Conservation (phyloP, 371 early-diverging fungal genomes). For the Mortierella sp. region DNA sequence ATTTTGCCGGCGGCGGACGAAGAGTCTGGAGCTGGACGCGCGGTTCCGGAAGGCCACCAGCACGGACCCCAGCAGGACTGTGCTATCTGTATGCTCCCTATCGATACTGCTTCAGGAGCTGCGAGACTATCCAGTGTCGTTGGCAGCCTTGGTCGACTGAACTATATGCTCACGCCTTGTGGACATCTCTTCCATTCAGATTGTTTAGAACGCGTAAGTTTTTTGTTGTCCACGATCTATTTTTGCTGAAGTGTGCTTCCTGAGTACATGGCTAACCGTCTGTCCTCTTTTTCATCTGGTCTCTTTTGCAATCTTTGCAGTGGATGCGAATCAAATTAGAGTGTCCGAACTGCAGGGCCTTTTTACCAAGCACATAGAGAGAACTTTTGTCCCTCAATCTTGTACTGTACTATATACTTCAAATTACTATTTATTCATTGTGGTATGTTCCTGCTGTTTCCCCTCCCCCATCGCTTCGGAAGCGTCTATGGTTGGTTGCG, state of each 20-base stretch:
- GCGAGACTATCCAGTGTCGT: conserved; percentile 62
- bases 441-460: conserved; percentile 5
- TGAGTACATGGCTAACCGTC: not conserved
- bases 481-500: not conserved
- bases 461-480: not conserved
- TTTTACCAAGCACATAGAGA: conserved; percentile 64
- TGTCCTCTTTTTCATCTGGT: not conserved
- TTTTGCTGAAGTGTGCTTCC: not conserved
- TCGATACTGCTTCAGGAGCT: conserved; percentile 64
- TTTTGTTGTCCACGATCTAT: too few species aligned
- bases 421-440: conserved; percentile 10
- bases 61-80: conserved; percentile 68
- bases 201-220: conserved; percentile 76
- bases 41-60: conserved; percentile 15
- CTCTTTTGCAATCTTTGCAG: conserved; percentile 22
- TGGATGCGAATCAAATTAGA: conserved; percentile 92
- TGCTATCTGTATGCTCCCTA: conserved; percentile 83
- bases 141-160: conserved; percentile 64
- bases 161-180: conserved; percentile 90
- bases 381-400: not conserved
- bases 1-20: conserved; percentile 65
- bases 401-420: not conserved
- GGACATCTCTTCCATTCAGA: conserved; percentile 86
- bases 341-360: conserved; percentile 79
- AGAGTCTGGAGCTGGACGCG: conserved; percentile 52